Evolutionary conservation across 1,139 yeast species (phyloP), one percentile per base, ranked within the genome.

Genomic region (Yamadazyma mexicana): DNA sequence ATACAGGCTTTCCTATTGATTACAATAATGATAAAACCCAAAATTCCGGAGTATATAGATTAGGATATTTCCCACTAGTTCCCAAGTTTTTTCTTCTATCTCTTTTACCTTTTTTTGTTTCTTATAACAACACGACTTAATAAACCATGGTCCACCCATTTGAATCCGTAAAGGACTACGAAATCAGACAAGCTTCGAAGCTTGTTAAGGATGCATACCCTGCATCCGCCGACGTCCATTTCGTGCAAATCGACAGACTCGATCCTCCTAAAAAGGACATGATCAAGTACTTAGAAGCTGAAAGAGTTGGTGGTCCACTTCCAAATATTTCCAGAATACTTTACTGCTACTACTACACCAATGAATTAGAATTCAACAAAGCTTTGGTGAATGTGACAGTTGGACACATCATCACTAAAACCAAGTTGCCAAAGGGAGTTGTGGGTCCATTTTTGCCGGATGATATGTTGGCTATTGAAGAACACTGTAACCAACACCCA

Each of bases 181-280:
- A 87, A 68, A 66, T 85, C 55, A 72, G 76, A 58, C 62, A 71
- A 48, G 82, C 91, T 31, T 66, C 87, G 37, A 79, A 78, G 61
- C 71, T 82, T 44, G 65, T 83, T 61, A 81, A 81, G 61, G 83
- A 78, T 56, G 62, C 79, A 42, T 66, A 77, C 47, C 64, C 74
- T 18, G 75, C 77, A 6, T 49, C 57, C 18, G 76, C 66, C 40
- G 56, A 66, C 42, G 75, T 86, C 36, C 91, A 83, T 62, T 83
- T 87, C 64, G 79, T 81, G 51, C 87, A 80, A 56, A 69, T 86
- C 41, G 92, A 85, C 56, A 75, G 81, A 54, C 61, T 79, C 42
- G 95, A 87, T 58, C 95, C 96, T 26, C 94, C 95, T 46, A 87
- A 87, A 74, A 69, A 77, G 52, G 79, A 75, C 49, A 81, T 87